Conservation (phyloP, 2,329 filamentous ascomycete species). For the Aspergillus fijiensis region DNA sequence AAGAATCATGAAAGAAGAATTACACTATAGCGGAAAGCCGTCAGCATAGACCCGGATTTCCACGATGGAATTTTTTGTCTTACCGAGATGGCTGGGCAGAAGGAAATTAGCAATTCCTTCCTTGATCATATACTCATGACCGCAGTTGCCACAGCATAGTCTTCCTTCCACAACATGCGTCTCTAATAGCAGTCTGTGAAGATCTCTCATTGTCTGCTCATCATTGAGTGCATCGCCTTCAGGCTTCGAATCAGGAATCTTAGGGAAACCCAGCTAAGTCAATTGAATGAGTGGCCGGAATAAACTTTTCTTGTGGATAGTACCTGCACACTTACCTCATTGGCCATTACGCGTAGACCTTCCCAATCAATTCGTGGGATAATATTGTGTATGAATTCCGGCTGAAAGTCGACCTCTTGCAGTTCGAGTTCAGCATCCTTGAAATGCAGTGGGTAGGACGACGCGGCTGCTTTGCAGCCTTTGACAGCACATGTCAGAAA, state of each 20-base stretch:
- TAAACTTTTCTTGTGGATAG: too few species aligned
- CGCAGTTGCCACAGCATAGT: conserved; percentile 85
- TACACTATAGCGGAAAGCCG: not conserved
- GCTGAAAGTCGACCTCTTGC: conserved; percentile 77
- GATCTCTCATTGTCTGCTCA: conserved; percentile 69
- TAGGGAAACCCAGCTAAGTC: conserved; percentile 73
- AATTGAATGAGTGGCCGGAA: conserved; percentile 7
- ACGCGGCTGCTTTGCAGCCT: conserved; percentile 77
- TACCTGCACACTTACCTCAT: conserved; percentile 52
- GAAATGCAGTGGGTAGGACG: conserved; percentile 87
- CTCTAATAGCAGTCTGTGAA: conserved; percentile 81
- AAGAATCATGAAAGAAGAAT: not conserved
- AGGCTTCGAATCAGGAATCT: conserved; percentile 65
- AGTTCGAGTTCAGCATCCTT: conserved; percentile 88
- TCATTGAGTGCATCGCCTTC: conserved; percentile 62
- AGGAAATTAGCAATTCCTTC: conserved; percentile 97
- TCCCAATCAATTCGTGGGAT: conserved; percentile 86
- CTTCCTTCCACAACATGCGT: conserved; percentile 87
- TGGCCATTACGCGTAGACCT: conserved; percentile 70
- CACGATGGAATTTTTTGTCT: conserved; percentile 5
- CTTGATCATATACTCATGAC: conserved; percentile 89
- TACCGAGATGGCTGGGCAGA: conserved; percentile 81
- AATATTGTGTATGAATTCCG: conserved; percentile 77
- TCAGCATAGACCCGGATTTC: conserved; percentile 1
- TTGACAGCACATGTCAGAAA: conserved; percentile 97